Conservation (phyloP, 768 basidiomycete genomes). For the Favolaschia claudopus region DNA sequence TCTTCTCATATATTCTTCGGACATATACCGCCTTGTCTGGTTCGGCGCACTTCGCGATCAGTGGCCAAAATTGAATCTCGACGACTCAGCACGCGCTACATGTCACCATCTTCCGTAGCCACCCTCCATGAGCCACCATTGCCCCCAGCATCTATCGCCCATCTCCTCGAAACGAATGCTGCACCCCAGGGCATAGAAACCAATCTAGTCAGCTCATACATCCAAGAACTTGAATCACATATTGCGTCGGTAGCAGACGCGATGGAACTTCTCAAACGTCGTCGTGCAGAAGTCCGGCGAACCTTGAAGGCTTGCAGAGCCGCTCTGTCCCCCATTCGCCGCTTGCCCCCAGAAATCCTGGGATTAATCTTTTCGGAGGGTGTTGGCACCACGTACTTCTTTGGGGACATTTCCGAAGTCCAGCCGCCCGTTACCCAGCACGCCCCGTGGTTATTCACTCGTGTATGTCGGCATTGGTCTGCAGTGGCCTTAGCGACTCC, state of each 20-base stretch:
- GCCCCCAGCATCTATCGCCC: too few relatives aligned
- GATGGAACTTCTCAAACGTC: background rate
- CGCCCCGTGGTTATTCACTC: constrained; percentile 9
- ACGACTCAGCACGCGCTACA: too few relatives aligned
- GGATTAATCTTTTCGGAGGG: constrained; percentile 8
- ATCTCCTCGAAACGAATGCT: too few relatives aligned
- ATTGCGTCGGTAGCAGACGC: background rate
- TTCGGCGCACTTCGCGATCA: too few relatives aligned
- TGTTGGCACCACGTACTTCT: background rate
- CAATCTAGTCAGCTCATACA: too few relatives aligned
- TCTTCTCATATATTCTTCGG: too few relatives aligned
- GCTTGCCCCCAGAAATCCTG: constrained; percentile 4
- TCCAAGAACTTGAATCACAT: background rate
- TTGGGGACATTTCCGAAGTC: background rate
- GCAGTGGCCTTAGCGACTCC: constrained; percentile 1
- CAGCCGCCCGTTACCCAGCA: background rate
- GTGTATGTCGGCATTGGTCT: constrained; percentile 3
- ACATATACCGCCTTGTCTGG: too few relatives aligned
- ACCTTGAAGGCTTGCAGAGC: background rate
- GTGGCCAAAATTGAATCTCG: too few relatives aligned
- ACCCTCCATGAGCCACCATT: too few relatives aligned
- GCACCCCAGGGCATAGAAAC: too few relatives aligned
- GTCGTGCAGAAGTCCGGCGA: background rate
- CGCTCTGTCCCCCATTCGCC: background rate
- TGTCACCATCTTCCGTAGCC: too few relatives aligned